Percentiles rank a stretch among this genome's conserved stretches.
These are phyloP conservation scores for Globisporangium spinosum DNA, from an alignment of 352 stramenopile species.

Conservation along the genomic window DNA sequence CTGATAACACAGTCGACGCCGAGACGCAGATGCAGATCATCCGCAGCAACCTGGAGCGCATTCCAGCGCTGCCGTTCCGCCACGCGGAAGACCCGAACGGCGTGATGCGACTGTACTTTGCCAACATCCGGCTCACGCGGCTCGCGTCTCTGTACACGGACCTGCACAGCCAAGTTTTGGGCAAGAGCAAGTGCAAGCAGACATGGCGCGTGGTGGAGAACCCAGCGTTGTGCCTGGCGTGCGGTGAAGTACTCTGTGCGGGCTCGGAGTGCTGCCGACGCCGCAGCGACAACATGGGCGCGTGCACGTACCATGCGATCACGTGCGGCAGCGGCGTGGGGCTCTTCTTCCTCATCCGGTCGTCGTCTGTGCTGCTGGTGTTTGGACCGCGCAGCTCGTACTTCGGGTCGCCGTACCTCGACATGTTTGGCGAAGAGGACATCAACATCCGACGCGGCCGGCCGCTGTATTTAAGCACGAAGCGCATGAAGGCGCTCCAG, in stretches of 20 bases:
- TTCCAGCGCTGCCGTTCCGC: conserved; percentile 57
- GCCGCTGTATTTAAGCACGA: conserved; percentile 68
- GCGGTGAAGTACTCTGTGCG: conserved; percentile 71
- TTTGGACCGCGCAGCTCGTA: conserved; percentile 75
- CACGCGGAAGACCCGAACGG: conserved; percentile 33
- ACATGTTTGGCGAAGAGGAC: conserved; percentile 89
- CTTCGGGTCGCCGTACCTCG: conserved; percentile 82
- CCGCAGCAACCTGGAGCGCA: conserved; percentile 40
- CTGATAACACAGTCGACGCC: conserved; percentile 2
- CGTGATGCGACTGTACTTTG: conserved; percentile 45
- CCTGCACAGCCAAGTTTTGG: conserved; percentile 66
- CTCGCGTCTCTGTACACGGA: conserved; percentile 75
- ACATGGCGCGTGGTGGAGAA: conserved; percentile 74
- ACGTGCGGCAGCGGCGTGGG: conserved; percentile 68
- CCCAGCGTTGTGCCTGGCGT: conserved; percentile 76
- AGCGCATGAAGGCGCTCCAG: conserved; percentile 69
- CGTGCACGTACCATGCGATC: conserved; percentile 72
- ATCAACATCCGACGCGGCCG: conserved; percentile 76
- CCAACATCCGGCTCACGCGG: conserved; percentile 58
- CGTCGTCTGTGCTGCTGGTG: conserved; percentile 71
- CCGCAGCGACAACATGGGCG: conserved; percentile 60
- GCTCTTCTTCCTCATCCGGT: conserved; percentile 81
- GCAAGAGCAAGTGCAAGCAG: conserved; percentile 69
- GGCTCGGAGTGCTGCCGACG: conserved; percentile 79
- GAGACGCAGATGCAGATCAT: conserved; percentile 27